Base-by-base conservation (phyloP, 371 early-diverging fungal species). In the Mortierella sp. region DNA sequence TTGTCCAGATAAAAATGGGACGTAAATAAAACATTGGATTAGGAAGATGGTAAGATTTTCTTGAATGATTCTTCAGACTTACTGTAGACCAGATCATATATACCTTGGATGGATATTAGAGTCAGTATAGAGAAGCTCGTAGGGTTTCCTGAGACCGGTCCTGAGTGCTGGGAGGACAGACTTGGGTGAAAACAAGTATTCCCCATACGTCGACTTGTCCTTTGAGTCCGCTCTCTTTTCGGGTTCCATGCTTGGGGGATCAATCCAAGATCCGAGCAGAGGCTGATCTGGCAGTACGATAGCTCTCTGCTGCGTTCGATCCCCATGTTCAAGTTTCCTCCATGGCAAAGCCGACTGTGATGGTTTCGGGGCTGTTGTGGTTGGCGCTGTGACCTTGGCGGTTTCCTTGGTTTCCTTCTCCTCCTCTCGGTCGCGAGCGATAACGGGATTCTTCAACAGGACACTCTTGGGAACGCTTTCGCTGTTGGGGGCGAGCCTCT, bases 91-190 rank as follows among this genome's bases (percentile, higher is more conserved):
- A 35, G 4, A 16, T 27, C n/a, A 29, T 21, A 63, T 32, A 3
- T 63, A 63, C 63, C 63, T 63, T 63, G 63, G 35, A 35, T 63
- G 63, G 7, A 29, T 63, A 35, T 12, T 12, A 63, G 63, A 63
- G 35, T 63, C 58, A 3, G 48, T 32, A 14, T 79, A 71, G 38
- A 75, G 71, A 5, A 79, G 46, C 27, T 46, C 46, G 27, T 10
- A 55, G 21, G 48, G 27, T 21, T 10, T 63, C 14, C 80, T 58
- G 35, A 58, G 11, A 46, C 48, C 49, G 7, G 71, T 24, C 54
- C 27, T 75, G 43, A 79, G 60, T 8, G 80, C 80, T 38, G 80
- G 63, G 49, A 79, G 68, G 49, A 79, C 63, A 32, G 71, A 48
- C 43, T 27, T 73, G 2, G 76, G 70, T 0, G 74, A 27, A 48